Conservation (phyloP, 2,329 filamentous ascomycete genomes). For the Botrytis aclada region DNA sequence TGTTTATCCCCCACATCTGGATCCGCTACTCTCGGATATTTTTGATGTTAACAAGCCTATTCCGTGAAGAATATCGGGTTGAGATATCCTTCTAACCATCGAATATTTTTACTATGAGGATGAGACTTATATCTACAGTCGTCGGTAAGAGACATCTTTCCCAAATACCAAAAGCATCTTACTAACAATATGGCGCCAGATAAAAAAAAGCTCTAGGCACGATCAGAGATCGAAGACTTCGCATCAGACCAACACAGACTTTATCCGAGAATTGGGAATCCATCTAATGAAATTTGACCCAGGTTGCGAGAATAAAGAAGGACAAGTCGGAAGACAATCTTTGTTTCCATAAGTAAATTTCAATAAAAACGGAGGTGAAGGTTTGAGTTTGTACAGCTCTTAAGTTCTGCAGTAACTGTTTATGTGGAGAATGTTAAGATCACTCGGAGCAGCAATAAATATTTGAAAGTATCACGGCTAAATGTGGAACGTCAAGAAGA, state of each 20-base stretch:
- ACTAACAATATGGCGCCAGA: background rate
- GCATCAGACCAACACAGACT: background rate
- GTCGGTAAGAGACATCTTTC: accelerated
- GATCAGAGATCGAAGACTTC: background rate
- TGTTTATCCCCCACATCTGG: background rate
- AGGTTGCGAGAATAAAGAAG: background rate
- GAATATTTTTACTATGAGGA: background rate
- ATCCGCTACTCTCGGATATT: background rate
- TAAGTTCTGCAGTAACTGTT: accelerated
- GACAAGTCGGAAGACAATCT: background rate
- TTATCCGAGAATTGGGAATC: background rate
- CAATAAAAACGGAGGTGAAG: background rate
- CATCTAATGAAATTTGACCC: background rate
- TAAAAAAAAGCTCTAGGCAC: background rate
- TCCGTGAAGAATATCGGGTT: background rate
- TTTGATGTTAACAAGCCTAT: background rate
- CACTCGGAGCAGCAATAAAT: background rate
- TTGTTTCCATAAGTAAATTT: accelerated
- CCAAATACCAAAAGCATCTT: background rate
- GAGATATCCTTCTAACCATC: background rate
- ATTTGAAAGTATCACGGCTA: too few species aligned
- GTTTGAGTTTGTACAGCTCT: too few species aligned
- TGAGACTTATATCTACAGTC: background rate
- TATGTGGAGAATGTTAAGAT: accelerated
- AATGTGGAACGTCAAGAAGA: background rate